These are phyloP conservation scores for Trichoderma atrobrunneum DNA, from an alignment of 2,329 filamentous ascomycete genomes.

Conservation along the genomic window DNA sequence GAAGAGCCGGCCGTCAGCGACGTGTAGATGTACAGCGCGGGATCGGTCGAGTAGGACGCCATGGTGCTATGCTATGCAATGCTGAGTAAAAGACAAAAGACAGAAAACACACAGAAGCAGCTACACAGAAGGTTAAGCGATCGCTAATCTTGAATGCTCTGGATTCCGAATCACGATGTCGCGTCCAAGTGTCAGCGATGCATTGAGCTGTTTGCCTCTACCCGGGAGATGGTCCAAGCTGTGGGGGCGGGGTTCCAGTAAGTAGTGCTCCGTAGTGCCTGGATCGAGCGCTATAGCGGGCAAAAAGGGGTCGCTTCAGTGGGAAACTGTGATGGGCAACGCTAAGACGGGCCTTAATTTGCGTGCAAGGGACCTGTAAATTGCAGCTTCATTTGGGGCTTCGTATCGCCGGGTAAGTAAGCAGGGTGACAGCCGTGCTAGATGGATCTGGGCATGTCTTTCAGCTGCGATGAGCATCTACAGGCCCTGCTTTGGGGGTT, in stretches of 20 bases:
- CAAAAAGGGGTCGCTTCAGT: constrained; percentile 12
- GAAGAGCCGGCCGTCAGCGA: constrained; percentile 93
- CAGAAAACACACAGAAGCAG: neutral
- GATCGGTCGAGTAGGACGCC: constrained; percentile 56
- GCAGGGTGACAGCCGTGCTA: neutral
- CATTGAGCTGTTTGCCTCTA: neutral
- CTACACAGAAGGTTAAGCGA: constrained; percentile 6
- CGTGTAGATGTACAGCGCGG: constrained; percentile 88
- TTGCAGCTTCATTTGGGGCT: constrained; percentile 2
- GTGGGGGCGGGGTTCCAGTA: constrained; percentile 22
- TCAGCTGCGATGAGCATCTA: neutral
- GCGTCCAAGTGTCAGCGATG: neutral
- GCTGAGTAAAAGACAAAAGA: neutral
- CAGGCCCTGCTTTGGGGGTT: neutral
- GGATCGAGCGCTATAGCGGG: neutral
- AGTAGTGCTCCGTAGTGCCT: neutral
- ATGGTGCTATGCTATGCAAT: constrained; percentile 26
- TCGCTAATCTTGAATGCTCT: neutral
- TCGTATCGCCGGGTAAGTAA: neutral
- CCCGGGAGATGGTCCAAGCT: constrained; percentile 16
- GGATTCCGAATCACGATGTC: neutral
- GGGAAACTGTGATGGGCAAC: constrained; percentile 3
- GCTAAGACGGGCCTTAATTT: constrained; percentile 12
- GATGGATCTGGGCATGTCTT: neutral
- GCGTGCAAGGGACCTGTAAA: constrained; percentile 15